Percentiles rank a stretch among this genome's conserved stretches.
Evolutionary conservation across 202 grass and related monocot genomes (phyloP).

Genomic region (Carex sylvatica): DNA sequence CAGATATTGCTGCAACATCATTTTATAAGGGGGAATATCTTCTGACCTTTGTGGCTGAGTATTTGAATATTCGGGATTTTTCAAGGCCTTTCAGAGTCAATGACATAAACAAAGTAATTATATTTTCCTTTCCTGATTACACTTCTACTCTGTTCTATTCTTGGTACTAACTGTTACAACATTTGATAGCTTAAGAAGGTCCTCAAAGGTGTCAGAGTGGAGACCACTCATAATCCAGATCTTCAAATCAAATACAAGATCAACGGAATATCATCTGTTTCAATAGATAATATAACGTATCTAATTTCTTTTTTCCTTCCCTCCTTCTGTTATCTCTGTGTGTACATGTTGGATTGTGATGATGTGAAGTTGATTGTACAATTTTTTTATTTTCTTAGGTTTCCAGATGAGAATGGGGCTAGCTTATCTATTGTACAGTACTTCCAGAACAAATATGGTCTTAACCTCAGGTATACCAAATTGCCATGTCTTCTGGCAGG

Average conservation of each 20-base stretch:
- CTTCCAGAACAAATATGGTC: conserved; percentile 54
- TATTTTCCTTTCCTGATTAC: not conserved
- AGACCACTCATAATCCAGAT: conserved; percentile 48
- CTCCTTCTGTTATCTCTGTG: not conserved
- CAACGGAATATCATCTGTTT: conserved; percentile 47
- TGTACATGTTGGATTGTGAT: not conserved
- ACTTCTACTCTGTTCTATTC: not conserved
- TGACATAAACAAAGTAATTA: conserved; percentile 45
- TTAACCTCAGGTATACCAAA: conserved; percentile 22
- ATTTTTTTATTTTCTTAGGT: conserved; percentile 29
- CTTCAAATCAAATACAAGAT: conserved; percentile 63
- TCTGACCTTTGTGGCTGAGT: conserved; percentile 51
- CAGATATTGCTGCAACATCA: conserved; percentile 77
- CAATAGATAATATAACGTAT: conserved; percentile 56
- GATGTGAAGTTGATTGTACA: not conserved
- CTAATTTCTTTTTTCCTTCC: not conserved
- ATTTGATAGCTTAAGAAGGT: conserved; percentile 68
- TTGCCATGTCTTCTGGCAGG: conserved; percentile 77
- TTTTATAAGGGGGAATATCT: conserved; percentile 66
- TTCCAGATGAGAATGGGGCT: conserved; percentile 41
- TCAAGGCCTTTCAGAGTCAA: conserved; percentile 36
- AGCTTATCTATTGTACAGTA: conserved; percentile 55
- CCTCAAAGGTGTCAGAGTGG: conserved; percentile 52
- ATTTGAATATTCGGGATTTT: conserved; percentile 39
- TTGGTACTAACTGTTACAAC: not conserved